phyloP scores from a whole-genome alignment of 2,329 filamentous ascomycete genomes.

The Arthroderma sp. region DNA sequence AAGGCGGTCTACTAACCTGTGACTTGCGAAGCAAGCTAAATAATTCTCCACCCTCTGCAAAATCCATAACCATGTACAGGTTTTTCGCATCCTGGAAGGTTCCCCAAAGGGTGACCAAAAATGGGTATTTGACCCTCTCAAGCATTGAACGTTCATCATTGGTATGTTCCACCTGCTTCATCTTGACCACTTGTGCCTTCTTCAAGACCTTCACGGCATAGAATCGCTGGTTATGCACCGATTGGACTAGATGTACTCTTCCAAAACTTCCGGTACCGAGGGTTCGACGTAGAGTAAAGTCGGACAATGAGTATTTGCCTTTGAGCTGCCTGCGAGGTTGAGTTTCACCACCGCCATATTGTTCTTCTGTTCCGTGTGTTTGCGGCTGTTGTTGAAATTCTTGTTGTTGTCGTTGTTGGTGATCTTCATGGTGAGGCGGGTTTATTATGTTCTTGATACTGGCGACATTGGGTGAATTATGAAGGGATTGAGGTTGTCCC shows the following conservation, averaged over 20 bases:
- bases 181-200: slow-evolving; percentile 96
- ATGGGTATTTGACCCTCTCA: slow-evolving; percentile 92
- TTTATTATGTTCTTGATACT: slow-evolving; percentile 79
- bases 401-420: slow-evolving; percentile 11
- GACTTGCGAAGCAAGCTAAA: slow-evolving; percentile 94
- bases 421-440: slow-evolving; percentile 36
- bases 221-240: slow-evolving; percentile 93
- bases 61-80: slow-evolving; percentile 99
- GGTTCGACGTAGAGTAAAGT: slow-evolving; percentile 83
- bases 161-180: slow-evolving; percentile 99
- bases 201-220: slow-evolving; percentile 98
- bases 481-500: slow-evolving; percentile 20
- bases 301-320: slow-evolving; percentile 87
- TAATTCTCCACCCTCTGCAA: slow-evolving; percentile 94
- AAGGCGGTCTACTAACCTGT: slow-evolving; percentile 46
- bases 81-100: slow-evolving; percentile 94
- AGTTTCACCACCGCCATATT: slow-evolving; percentile 8
- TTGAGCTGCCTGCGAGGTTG: slow-evolving; percentile 55
- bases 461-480: slow-evolving; percentile 48
- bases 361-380: slow-evolving; percentile 14
- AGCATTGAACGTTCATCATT: slow-evolving; percentile 96
- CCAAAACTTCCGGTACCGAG: slow-evolving; percentile 95
- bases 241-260: slow-evolving; percentile 90
- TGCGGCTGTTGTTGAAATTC: slow-evolving; percentile 7
- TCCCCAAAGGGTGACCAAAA: slow-evolving; percentile 94